Evolutionary conservation across 1,139 yeast genomes (phyloP).

Genomic region (Protomyces arabidopsidicola): DNA sequence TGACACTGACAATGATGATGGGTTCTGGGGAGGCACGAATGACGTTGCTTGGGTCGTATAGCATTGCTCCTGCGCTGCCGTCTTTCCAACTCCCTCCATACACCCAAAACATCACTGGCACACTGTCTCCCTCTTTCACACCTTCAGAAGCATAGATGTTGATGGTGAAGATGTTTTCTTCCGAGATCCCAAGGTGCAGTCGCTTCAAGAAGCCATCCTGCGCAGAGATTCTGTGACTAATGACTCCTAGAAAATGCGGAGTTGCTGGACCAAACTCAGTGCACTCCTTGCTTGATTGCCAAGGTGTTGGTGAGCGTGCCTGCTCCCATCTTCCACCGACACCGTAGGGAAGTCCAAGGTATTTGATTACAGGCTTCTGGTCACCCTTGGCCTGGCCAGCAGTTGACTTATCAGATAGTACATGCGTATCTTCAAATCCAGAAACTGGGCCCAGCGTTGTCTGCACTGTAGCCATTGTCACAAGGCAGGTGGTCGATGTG

Average conservation of each 20-base stretch:
- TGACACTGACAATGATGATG: slow-evolving; percentile 41
- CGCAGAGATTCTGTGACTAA: not conserved
- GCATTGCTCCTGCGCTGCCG: slow-evolving; percentile 39
- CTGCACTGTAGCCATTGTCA: not conserved
- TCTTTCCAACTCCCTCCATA: slow-evolving; percentile 42
- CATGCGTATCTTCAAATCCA: slow-evolving; percentile 22
- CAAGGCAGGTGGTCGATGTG: not conserved
- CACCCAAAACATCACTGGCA: slow-evolving; percentile 41
- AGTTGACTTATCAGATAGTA: slow-evolving; percentile 6
- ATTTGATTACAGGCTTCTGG: slow-evolving; percentile 14
- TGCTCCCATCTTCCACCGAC: slow-evolving; percentile 15
- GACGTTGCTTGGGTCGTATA: slow-evolving; percentile 39
- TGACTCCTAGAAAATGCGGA: slow-evolving; percentile 12
- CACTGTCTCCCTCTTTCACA: slow-evolving; percentile 18
- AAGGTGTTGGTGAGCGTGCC: slow-evolving; percentile 3
- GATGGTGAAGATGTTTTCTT: slow-evolving; percentile 7
- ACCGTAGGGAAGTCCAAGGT: slow-evolving; percentile 18
- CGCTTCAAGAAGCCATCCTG: slow-evolving; percentile 2
- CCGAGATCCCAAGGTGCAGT: slow-evolving; percentile 17
- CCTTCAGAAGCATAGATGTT: slow-evolving; percentile 18
- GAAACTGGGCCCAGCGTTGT: slow-evolving; percentile 18
- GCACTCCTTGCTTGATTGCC: slow-evolving; percentile 9
- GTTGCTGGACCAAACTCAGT: slow-evolving; percentile 14
- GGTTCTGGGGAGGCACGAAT: slow-evolving; percentile 36
- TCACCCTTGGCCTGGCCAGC: not conserved